phyloP scores from a whole-genome alignment of 768 basidiomycete species.

The Boletus eberwhitei region DNA sequence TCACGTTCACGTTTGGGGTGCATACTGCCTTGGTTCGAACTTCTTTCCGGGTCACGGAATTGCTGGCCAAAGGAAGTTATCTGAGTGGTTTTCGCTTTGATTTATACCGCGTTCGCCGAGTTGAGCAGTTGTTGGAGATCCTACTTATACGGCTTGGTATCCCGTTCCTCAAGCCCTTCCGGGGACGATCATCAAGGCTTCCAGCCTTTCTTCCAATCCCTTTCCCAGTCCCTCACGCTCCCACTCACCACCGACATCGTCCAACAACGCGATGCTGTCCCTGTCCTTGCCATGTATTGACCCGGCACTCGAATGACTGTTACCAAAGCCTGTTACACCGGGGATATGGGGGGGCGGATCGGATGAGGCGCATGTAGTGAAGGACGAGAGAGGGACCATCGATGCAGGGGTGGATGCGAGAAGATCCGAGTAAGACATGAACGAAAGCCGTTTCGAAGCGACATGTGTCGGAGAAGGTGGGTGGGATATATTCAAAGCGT shows the following conservation, averaged over 20 bases:
- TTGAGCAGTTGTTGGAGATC: not conserved
- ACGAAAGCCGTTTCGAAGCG: conserved; percentile 72
- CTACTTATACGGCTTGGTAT: not conserved
- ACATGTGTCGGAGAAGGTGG: conserved; percentile 48
- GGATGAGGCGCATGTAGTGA: conserved; percentile 59
- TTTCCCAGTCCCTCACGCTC: conserved; percentile 78
- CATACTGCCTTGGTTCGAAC: not conserved
- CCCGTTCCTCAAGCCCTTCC: conserved; percentile 19
- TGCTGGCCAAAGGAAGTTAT: not conserved
- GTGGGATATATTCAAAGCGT: conserved; percentile 25
- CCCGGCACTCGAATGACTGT: conserved; percentile 25
- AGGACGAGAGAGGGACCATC: conserved; percentile 65
- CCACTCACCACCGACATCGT: conserved; percentile 82
- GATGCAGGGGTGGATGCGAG: conserved; percentile 73
- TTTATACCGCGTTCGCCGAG: not conserved
- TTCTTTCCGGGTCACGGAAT: not conserved
- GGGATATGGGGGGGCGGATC: conserved; percentile 77
- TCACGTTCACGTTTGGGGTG: conserved; percentile 3
- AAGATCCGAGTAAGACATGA: conserved; percentile 86
- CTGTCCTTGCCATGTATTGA: conserved; percentile 32
- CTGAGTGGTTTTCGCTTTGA: not conserved
- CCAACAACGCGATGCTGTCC: conserved; percentile 46
- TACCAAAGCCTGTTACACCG: conserved; percentile 47
- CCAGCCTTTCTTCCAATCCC: conserved; percentile 81
- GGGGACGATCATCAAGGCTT: conserved; percentile 44